Evolutionary conservation across 768 basidiomycete species (phyloP).

Genomic region (Tricholoma terreum): DNA sequence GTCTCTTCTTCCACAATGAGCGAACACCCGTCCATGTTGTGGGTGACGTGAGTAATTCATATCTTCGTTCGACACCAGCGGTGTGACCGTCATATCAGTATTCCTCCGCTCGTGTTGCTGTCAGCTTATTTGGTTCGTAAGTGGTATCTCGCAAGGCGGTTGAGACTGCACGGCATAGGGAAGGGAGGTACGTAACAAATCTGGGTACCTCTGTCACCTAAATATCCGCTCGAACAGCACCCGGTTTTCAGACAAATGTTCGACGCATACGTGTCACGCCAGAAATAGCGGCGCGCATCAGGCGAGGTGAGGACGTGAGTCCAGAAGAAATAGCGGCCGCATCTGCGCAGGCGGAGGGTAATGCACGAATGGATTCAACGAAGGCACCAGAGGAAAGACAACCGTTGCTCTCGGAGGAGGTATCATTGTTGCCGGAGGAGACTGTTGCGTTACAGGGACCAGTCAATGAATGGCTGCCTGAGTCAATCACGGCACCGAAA

Average conservation of each 20-base stretch:
- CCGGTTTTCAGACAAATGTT: conserved; percentile 56
- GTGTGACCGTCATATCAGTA: conserved; percentile 24
- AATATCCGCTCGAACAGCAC: conserved; percentile 30
- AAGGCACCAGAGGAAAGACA: conserved; percentile 10
- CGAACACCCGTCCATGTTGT: conserved; percentile 40
- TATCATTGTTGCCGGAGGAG: conserved; percentile 12
- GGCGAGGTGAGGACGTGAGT: conserved; percentile 50
- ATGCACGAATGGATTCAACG: conserved; percentile 12
- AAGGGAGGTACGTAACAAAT: conserved; percentile 42
- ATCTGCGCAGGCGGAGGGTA: conserved; percentile 38
- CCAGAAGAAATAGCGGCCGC: conserved; percentile 52
- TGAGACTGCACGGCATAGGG: conserved; percentile 51
- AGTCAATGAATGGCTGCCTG: conserved; percentile 52
- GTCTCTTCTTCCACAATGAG: conserved; percentile 14
- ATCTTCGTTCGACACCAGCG: background rate
- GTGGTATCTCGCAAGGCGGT: conserved; percentile 46
- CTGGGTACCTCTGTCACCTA: background rate
- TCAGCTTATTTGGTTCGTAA: conserved; percentile 46
- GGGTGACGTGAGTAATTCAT: conserved; percentile 40
- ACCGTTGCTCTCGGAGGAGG: conserved; percentile 7
- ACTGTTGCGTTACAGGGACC: conserved; percentile 19
- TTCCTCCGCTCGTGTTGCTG: conserved; percentile 42
- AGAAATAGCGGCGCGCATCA: conserved; percentile 51
- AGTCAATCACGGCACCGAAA: conserved; percentile 41
- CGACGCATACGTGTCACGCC: conserved; percentile 48